Evolutionary conservation across 192 early-diverging fungal genomes (phyloP).

Genomic region (Linnemannia schmuckeri): DNA sequence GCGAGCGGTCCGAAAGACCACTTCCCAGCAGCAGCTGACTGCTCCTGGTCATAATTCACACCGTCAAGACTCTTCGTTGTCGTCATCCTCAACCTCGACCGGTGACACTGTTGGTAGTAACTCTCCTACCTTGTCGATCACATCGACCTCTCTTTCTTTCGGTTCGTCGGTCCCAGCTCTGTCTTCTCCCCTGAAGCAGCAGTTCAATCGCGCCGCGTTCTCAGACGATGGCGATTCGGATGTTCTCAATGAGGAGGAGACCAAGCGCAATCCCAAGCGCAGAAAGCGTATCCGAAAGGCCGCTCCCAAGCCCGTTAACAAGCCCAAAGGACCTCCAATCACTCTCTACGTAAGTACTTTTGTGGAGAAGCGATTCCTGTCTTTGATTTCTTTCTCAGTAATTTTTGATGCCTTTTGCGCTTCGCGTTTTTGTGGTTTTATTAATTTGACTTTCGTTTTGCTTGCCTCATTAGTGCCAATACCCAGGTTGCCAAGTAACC

Average conservation of each 20-base stretch:
- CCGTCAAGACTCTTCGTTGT: background rate
- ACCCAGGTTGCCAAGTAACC: conserved; percentile 4
- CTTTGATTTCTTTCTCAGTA: no score
- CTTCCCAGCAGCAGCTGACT: background rate
- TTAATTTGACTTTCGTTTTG: background rate
- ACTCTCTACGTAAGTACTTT: background rate
- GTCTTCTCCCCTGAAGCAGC: background rate
- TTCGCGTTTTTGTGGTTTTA: background rate
- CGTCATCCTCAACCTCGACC: background rate
- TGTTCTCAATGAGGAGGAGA: background rate
- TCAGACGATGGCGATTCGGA: conserved; percentile 12
- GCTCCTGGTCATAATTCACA: background rate
- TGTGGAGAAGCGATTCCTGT: no score
- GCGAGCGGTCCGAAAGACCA: background rate
- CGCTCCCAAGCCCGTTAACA: background rate
- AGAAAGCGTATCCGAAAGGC: conserved; percentile 14
- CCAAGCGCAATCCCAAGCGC: background rate
- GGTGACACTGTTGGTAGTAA: background rate
- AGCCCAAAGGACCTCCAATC: conserved; percentile 6
- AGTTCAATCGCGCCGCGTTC: background rate
- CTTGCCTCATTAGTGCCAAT: conserved; percentile 1
- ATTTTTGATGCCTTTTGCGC: background rate
- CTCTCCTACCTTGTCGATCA: background rate
- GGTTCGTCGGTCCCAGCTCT: background rate
- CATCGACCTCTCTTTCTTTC: background rate